Evolutionary conservation across 805 yeast genomes (phyloP).

Genomic region (Ogataea trehaloabstinens): DNA sequence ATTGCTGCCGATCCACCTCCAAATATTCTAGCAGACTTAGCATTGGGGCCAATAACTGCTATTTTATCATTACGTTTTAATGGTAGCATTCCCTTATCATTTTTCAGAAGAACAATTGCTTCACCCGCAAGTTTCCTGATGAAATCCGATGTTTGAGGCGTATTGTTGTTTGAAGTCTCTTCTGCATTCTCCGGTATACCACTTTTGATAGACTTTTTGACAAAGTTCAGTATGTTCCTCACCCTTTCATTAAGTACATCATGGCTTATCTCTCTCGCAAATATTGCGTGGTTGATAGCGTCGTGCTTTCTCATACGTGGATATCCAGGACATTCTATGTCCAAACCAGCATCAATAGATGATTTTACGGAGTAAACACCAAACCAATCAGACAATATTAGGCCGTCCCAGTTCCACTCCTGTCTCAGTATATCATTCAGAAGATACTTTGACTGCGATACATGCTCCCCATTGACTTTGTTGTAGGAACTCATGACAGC

Average conservation of each 20-base stretch:
- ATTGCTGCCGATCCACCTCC: slow-evolving; percentile 64
- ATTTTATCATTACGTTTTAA: slow-evolving; percentile 39
- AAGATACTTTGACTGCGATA: slow-evolving; percentile 44
- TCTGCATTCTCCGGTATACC: slow-evolving; percentile 43
- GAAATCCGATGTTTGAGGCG: slow-evolving; percentile 44
- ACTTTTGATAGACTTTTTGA: slow-evolving; percentile 41
- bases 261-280: slow-evolving; percentile 39
- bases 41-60: slow-evolving; percentile 63
- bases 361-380: slow-evolving; percentile 52
- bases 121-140: slow-evolving; percentile 48
- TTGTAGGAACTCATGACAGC: slow-evolving; percentile 65
- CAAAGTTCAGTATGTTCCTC: slow-evolving; percentile 45
- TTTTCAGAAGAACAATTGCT: slow-evolving; percentile 56
- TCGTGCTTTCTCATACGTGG: slow-evolving; percentile 43
- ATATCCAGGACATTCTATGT: slow-evolving; percentile 70
- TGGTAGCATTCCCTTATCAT: slow-evolving; percentile 47
- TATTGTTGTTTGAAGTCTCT: slow-evolving; percentile 40
- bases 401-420: slow-evolving; percentile 61
- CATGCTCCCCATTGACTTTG: slow-evolving; percentile 63
- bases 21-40: slow-evolving; percentile 45
- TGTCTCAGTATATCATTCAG: slow-evolving; percentile 47
- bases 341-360: slow-evolving; percentile 54
- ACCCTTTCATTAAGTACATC: slow-evolving; percentile 48
- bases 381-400: slow-evolving; percentile 64
- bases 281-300: slow-evolving; percentile 42